Conservation (phyloP, 768 basidiomycete genomes). For the Boletus huronensis region DNA sequence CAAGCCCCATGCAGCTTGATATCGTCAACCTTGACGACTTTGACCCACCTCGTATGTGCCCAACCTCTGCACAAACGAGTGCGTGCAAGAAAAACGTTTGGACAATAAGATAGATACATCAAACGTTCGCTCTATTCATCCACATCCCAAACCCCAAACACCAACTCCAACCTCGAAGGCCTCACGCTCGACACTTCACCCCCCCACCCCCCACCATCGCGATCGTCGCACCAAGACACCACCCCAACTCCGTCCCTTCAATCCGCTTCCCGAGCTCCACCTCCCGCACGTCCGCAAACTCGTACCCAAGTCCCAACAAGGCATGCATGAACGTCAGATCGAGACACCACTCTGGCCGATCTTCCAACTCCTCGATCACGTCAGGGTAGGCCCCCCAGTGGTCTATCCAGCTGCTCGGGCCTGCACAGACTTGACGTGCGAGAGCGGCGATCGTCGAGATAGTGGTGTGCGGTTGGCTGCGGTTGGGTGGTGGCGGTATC, state of each 20-base stretch:
- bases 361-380: slow-evolving; percentile 68
- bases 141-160: background rate
- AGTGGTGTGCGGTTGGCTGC: slow-evolving; percentile 33
- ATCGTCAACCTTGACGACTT: too few species aligned
- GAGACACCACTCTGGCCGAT: slow-evolving; percentile 90
- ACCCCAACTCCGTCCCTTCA: slow-evolving; percentile 86
- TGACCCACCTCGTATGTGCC: too few species aligned
- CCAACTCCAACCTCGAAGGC: background rate
- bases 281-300: slow-evolving; percentile 66
- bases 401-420: slow-evolving; percentile 54
- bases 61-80: too few species aligned
- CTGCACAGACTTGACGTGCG: slow-evolving; percentile 72
- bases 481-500: slow-evolving; percentile 36
- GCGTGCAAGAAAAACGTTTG: background rate
- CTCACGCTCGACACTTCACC: slow-evolving; percentile 47
- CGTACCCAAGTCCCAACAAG: slow-evolving; percentile 84
- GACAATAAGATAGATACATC: background rate
- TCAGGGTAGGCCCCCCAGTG: slow-evolving; percentile 44
- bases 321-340: slow-evolving; percentile 96
- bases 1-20: too few species aligned
- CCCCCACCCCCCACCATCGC: slow-evolving; percentile 64
- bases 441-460: slow-evolving; percentile 60
- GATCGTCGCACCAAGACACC: slow-evolving; percentile 86
- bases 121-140: background rate
- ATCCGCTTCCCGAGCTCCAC: slow-evolving; percentile 85